Evolutionary conservation across 23 red algal genomes (phyloP).

Genomic region (Gracilaria vermiculophylla): DNA sequence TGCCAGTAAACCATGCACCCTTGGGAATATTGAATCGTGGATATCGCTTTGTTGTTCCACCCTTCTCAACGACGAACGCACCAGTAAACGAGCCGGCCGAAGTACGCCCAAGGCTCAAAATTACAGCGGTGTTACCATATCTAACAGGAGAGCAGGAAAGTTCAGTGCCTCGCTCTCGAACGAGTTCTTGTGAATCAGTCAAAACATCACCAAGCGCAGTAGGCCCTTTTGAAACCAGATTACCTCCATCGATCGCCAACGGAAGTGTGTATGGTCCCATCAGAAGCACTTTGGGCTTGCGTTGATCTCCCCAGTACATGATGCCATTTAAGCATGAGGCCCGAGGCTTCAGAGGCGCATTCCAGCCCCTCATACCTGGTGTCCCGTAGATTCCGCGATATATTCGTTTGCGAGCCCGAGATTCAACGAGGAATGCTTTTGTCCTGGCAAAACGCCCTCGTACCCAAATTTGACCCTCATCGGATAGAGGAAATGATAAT

Average conservation of each 20-base stretch:
- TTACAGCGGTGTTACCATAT: slow-evolving; percentile 6
- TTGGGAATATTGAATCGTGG: neutral
- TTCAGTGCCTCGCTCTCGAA: slow-evolving; percentile 15
- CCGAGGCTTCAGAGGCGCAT: slow-evolving; percentile 56
- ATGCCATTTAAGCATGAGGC: slow-evolving; percentile 32
- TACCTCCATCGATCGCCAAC: slow-evolving; percentile 32
- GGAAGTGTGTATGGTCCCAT: slow-evolving; percentile 48
- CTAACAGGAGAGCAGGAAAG: slow-evolving; percentile 4
- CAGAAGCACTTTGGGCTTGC: slow-evolving; percentile 30
- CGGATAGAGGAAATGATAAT: slow-evolving; percentile 27
- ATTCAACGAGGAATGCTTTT: slow-evolving; percentile 43
- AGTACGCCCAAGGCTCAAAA: slow-evolving; percentile 5
- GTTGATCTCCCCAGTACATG: neutral
- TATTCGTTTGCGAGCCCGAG: neutral
- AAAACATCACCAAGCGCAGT: slow-evolving; percentile 49
- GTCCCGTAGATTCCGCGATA: slow-evolving; percentile 67
- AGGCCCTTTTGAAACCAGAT: slow-evolving; percentile 47
- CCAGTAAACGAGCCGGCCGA: slow-evolving; percentile 2
- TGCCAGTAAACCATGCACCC: neutral
- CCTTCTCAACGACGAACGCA: slow-evolving; percentile 29
- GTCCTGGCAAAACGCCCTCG: slow-evolving; percentile 76
- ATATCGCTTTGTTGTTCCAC: neutral
- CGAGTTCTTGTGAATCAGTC: slow-evolving; percentile 48
- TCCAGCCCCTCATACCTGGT: slow-evolving; percentile 41
- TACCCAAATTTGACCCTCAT: slow-evolving; percentile 42